phyloP scores from a whole-genome alignment of 1,284 basidiomycete genomes.

The Cerioporus squamosus region DNA sequence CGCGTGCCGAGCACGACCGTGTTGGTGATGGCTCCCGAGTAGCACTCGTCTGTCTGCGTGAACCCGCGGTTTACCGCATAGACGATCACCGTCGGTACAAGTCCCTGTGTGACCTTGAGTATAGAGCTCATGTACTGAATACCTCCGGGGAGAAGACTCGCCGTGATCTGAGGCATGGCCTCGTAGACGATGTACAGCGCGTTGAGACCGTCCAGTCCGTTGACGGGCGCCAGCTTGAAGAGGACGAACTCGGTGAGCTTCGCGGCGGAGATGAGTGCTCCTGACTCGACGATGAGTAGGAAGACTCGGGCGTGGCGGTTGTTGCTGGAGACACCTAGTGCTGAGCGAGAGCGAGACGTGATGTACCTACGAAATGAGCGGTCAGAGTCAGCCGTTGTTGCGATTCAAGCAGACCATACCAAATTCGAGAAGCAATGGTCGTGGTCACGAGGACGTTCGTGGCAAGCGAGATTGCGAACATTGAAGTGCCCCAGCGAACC shows the following conservation, averaged over 20 bases:
- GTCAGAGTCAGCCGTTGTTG: not conserved
- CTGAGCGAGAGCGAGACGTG: not conserved
- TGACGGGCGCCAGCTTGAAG: conserved; percentile 6
- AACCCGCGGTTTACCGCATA: conserved; percentile 4
- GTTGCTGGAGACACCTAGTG: no score
- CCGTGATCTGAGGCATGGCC: conserved; percentile 13
- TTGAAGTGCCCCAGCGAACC: not conserved
- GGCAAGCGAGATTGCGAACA: not conserved
- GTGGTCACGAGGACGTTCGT: conserved; percentile 1
- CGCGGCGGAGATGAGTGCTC: conserved; percentile 8
- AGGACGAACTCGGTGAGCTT: conserved; percentile 15
- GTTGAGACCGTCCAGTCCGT: conserved; percentile 10
- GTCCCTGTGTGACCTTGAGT: not conserved
- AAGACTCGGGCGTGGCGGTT: not conserved
- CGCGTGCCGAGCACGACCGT: not conserved
- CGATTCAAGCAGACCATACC: not conserved
- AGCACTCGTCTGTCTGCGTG: not conserved
- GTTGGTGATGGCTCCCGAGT: not conserved
- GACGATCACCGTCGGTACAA: conserved; percentile 2
- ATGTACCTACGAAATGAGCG: not conserved
- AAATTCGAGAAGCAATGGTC: not conserved
- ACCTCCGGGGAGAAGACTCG: not conserved
- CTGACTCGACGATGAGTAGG: conserved; percentile 11
- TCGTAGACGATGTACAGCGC: conserved; percentile 15
- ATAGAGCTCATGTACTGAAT: no score